phyloP scores from a whole-genome alignment of 192 early-diverging fungal species.

The Rhizophagus clarus region DNA sequence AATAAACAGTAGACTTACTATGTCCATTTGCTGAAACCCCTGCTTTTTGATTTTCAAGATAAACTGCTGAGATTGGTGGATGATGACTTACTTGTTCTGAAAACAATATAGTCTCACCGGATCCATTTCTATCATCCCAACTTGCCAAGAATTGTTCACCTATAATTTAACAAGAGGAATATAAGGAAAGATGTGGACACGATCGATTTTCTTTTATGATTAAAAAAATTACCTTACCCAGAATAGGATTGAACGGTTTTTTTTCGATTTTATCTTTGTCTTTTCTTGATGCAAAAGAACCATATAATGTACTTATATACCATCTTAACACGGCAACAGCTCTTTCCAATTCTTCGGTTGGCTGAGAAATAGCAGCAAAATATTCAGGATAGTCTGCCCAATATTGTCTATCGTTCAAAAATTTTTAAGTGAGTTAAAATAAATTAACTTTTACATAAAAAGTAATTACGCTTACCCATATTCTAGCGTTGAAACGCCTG shows the following conservation, averaged over 20 bases:
- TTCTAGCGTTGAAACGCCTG: conserved; percentile 76
- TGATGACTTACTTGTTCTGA: conserved; percentile 77
- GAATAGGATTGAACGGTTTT: conserved; percentile 60
- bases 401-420: conserved; percentile 45
- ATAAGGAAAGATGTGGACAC: background rate
- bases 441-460: background rate
- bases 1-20: conserved; percentile 39
- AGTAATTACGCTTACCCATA: conserved; percentile 56
- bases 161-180: background rate
- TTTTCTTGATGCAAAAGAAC: conserved; percentile 71
- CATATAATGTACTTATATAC: conserved; percentile 81
- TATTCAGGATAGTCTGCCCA: conserved; percentile 63
- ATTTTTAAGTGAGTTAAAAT: background rate
- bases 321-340: conserved; percentile 71
- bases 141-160: conserved; percentile 68
- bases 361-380: conserved; percentile 67
- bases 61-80: conserved; percentile 71
- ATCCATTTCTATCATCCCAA: conserved; percentile 56
- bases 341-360: conserved; percentile 60
- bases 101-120: conserved; percentile 53
- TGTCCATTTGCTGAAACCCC: conserved; percentile 66
- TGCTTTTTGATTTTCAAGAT: conserved; percentile 60
- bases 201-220: background rate
- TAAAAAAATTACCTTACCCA: conserved; percentile 17
- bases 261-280: conserved; percentile 75